Base-by-base conservation (phyloP, 345 rosid genomes). In the Microthlaspi erraticum region DNA sequence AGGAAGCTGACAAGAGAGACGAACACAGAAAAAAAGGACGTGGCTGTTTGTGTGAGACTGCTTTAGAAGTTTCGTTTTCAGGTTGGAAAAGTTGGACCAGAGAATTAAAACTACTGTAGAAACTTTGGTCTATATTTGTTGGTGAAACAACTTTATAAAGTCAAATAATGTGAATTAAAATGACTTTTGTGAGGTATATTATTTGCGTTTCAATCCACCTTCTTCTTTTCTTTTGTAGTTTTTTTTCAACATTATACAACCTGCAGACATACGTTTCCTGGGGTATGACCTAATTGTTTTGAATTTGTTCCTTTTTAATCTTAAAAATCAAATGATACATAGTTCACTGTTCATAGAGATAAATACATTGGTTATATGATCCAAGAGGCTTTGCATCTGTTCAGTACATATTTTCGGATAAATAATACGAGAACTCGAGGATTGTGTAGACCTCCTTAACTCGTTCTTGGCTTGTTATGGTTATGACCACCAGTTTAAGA, bases 1-100 rank as follows among this genome's bases (percentile, higher is more conserved):
- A 36, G 58, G 53, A n/a, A 66, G 73, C 56, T 33, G 78, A 52
- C 68, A 59, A 66, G 52, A 63, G 23, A 74, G 73, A 65, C 55
- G 14, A 10, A 63, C 10, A 13, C 60, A 42, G 26, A 72, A 64
- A 63, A 42, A 13, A 41, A 5, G 29, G 16, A 58, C 53, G 72
- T 74, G 26, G 67, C 38, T 65, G 44, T 73, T 39, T 73, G 12
- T 73, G 53, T 20, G 44, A 56, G 51, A 64, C 55, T 48, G 34
- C 48, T 66, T 46, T 2, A 23, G 26, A 23, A 23, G 8, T 72
- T 43, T 60, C 29, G 14, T 60, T 19, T 39, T 54, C 53, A 20
- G 5, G 50, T 66, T 57, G 65, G 44, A 16, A 48, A 72, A 66
- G 66, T 66, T 66, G 62, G 78, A 74, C 67, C 55, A 66, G 16